Conservation (phyloP, 2,329 filamentous ascomycete species). For the Paecilomyces sp. region DNA sequence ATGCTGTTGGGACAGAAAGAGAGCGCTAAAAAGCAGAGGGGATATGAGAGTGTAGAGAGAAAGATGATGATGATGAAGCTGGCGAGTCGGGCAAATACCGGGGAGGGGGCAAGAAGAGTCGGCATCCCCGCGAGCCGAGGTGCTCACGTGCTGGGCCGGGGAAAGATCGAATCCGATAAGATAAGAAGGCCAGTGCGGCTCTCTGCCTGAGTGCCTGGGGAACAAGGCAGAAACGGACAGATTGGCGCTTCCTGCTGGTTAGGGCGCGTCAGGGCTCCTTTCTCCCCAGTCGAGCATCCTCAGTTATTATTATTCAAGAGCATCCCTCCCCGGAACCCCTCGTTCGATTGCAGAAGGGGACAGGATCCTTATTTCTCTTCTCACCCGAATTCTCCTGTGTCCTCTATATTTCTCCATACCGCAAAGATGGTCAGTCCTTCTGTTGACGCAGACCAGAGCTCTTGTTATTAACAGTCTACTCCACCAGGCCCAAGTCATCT, state of each 20-base stretch:
- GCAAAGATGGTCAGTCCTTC: constrained; percentile 8
- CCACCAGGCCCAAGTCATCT: constrained; percentile 67
- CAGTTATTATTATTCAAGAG: neutral
- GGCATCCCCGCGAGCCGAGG: constrained; percentile 8
- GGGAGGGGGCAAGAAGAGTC: constrained; percentile 10
- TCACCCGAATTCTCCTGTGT: neutral
- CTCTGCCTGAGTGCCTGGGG: neutral
- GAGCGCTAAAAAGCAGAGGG: constrained; percentile 15
- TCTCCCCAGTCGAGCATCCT: neutral
- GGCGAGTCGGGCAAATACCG: neutral
- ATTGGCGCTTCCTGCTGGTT: constrained; percentile 16
- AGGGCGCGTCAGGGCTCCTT: neutral
- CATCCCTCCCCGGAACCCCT: neutral
- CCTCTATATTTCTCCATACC: neutral
- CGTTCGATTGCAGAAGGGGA: neutral
- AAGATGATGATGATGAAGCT: constrained; percentile 3
- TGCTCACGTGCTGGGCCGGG: constrained; percentile 11
- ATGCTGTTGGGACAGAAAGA: constrained; percentile 12
- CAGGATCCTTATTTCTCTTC: neutral
- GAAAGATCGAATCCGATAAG: constrained; percentile 13
- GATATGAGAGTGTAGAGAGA: neutral
- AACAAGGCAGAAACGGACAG: constrained; percentile 15
- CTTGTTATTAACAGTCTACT: neutral
- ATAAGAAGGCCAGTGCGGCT: constrained; percentile 16
- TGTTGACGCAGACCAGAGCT: neutral